These are phyloP conservation scores for Cairneyella variabilis DNA, from an alignment of 495 filamentous ascomycete species.

Conservation along the genomic window DNA sequence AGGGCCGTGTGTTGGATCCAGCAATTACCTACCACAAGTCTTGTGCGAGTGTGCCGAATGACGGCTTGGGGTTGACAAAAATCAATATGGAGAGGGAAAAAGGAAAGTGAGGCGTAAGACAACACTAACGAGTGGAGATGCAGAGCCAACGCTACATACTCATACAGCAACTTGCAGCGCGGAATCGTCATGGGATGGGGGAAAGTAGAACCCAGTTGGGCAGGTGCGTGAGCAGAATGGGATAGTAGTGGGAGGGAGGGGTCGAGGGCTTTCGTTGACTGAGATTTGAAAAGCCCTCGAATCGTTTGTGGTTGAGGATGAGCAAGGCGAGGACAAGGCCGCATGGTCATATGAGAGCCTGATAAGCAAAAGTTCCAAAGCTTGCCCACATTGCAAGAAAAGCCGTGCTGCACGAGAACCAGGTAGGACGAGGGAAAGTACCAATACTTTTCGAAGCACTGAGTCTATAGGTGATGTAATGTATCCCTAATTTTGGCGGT, in stretches of 20 bases:
- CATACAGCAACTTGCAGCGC: constrained; percentile 21
- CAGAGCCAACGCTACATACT: constrained; percentile 26
- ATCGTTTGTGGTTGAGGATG: neutral
- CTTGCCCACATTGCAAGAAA: neutral
- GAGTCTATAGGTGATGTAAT: neutral
- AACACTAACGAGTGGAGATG: constrained; percentile 20
- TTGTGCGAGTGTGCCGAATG: constrained; percentile 22
- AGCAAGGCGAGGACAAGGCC: neutral
- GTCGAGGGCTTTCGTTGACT: neutral
- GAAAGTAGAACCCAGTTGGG: constrained; percentile 12
- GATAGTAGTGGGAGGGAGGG: constrained; percentile 6
- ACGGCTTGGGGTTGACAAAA: constrained; percentile 1
- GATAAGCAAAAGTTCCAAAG: constrained; percentile 7
- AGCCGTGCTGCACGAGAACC: constrained; percentile 16
- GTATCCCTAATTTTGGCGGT: neutral
- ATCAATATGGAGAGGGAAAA: constrained; percentile 16
- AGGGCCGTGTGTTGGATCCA: constrained; percentile 25
- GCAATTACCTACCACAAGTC: constrained; percentile 22
- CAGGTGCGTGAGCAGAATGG: constrained; percentile 8
- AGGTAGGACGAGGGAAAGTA: constrained; percentile 11
- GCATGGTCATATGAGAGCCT: constrained; percentile 6
- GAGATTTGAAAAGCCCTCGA: constrained; percentile 7
- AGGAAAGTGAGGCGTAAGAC: constrained; percentile 27
- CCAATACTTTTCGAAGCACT: constrained; percentile 1
- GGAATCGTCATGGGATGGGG: constrained; percentile 19